These are phyloP conservation scores for Lecanicillium sp. DNA, from an alignment of 2,329 filamentous ascomycete species.

Conservation along the genomic window DNA sequence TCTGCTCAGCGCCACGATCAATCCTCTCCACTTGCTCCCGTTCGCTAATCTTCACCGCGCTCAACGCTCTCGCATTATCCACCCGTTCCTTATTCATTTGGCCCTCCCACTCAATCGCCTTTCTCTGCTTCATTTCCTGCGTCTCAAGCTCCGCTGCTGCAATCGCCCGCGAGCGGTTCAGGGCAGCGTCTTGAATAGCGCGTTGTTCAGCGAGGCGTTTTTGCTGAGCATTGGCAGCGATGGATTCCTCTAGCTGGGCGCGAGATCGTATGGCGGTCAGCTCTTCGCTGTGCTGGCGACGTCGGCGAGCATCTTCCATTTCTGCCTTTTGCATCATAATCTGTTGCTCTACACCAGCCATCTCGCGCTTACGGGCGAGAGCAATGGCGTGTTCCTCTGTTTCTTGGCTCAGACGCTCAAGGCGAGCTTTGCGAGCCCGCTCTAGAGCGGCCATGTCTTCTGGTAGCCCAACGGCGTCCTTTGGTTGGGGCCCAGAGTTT, in stretches of 20 bases:
- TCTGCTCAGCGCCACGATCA: slow-evolving; percentile 36
- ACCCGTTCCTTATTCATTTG: slow-evolving; percentile 37
- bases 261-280: slow-evolving; percentile 34
- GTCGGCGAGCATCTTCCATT: slow-evolving; percentile 43
- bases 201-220: slow-evolving; percentile 37
- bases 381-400: slow-evolving; percentile 40
- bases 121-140: slow-evolving; percentile 34
- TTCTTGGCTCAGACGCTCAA: slow-evolving; percentile 37
- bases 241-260: slow-evolving; percentile 38
- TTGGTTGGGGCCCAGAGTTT: slow-evolving; percentile 44
- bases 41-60: slow-evolving; percentile 40
- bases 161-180: slow-evolving; percentile 35
- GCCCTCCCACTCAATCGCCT: slow-evolving; percentile 41
- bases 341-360: slow-evolving; percentile 42
- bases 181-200: slow-evolving; percentile 35
- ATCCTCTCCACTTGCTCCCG: slow-evolving; percentile 42
- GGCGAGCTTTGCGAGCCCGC: slow-evolving; percentile 38
- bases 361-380: slow-evolving; percentile 41
- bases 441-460: slow-evolving; percentile 41
- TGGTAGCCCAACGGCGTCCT: slow-evolving; percentile 44
- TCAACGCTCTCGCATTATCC: slow-evolving; percentile 41
- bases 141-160: slow-evolving; percentile 39
- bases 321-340: slow-evolving; percentile 41
- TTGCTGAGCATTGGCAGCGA: slow-evolving; percentile 22
- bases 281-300: slow-evolving; percentile 38